phyloP scores from a whole-genome alignment of 73 alveolate genomes.

The Tetrahymena malaccensis region DNA sequence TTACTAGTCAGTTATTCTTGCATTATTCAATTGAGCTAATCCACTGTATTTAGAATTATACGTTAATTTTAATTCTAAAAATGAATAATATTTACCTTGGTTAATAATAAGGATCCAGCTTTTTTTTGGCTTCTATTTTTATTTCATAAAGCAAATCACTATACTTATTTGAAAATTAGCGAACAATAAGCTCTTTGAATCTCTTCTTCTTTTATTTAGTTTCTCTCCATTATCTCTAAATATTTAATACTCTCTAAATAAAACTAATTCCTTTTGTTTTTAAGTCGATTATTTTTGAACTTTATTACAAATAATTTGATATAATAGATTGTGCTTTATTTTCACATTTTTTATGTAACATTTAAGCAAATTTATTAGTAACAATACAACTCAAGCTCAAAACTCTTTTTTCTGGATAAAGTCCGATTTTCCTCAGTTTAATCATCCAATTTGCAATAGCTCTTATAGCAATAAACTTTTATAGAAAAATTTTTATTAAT shows the following conservation, averaged over 20 bases:
- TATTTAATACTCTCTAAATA: neutral
- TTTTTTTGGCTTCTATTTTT: neutral
- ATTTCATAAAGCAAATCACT: neutral
- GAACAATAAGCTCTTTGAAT: neutral
- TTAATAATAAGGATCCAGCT: neutral
- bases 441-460: neutral
- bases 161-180: neutral
- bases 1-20: neutral
- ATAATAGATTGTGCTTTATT: neutral
- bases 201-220: neutral
- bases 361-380: neutral
- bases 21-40: neutral
- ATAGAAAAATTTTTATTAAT: neutral
- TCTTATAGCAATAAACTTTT: neutral
- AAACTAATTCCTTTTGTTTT: neutral
- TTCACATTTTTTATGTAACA: neutral
- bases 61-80: neutral
- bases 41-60: neutral
- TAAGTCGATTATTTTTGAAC: neutral
- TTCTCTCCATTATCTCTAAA: neutral
- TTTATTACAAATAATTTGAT: neutral
- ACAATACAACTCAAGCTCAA: neutral
- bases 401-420: neutral
- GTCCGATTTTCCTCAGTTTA: neutral
- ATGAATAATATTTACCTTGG: neutral